A percentile compares a stretch with the other conserved stretches of the same genome.
These are phyloP conservation scores for Neophaeococcomyces mojaviensis DNA, from an alignment of 2,329 filamentous ascomycete genomes.

Conservation along the genomic window DNA sequence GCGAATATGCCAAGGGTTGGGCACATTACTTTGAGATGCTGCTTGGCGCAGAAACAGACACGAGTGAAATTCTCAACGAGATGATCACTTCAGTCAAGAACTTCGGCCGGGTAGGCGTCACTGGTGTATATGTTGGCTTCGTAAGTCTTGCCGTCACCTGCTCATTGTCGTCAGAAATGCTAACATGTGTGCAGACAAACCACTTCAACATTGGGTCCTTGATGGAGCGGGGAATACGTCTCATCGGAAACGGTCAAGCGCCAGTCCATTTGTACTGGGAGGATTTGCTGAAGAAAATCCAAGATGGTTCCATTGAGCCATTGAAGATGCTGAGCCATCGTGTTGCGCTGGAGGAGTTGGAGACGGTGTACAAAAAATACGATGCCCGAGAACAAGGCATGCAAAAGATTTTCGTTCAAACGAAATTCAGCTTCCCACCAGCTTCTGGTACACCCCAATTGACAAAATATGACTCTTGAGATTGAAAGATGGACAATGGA, in stretches of 20 bases:
- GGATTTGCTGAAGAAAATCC: slow-evolving; percentile 61
- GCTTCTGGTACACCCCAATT: slow-evolving; percentile 44
- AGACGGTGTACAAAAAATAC: slow-evolving; percentile 58
- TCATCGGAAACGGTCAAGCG: slow-evolving; percentile 62
- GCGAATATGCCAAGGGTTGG: slow-evolving; percentile 57
- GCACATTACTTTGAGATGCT: slow-evolving; percentile 52
- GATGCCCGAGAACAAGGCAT: slow-evolving; percentile 52
- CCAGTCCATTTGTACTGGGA: slow-evolving; percentile 83
- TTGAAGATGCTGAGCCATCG: slow-evolving; percentile 76
- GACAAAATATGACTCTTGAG: slow-evolving; percentile 29
- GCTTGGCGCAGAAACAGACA: slow-evolving; percentile 72
- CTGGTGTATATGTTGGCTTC: slow-evolving; percentile 60
- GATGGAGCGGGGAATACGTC: slow-evolving; percentile 78
- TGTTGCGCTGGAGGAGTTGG: slow-evolving; percentile 64
- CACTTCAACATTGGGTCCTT: slow-evolving; percentile 76
- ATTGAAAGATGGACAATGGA: not conserved
- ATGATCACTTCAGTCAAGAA: slow-evolving; percentile 48
- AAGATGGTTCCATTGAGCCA: slow-evolving; percentile 62
- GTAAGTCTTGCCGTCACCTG: slow-evolving; percentile 31
- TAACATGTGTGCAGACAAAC: slow-evolving; percentile 49
- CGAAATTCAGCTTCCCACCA: slow-evolving; percentile 48
- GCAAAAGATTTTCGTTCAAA: slow-evolving; percentile 71
- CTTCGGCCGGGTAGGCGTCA: slow-evolving; percentile 64
- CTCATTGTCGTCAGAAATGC: slow-evolving; percentile 1
- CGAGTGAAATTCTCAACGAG: slow-evolving; percentile 55